phyloP scores from a whole-genome alignment of 2,329 filamentous ascomycete genomes.

The Septoria linicola region DNA sequence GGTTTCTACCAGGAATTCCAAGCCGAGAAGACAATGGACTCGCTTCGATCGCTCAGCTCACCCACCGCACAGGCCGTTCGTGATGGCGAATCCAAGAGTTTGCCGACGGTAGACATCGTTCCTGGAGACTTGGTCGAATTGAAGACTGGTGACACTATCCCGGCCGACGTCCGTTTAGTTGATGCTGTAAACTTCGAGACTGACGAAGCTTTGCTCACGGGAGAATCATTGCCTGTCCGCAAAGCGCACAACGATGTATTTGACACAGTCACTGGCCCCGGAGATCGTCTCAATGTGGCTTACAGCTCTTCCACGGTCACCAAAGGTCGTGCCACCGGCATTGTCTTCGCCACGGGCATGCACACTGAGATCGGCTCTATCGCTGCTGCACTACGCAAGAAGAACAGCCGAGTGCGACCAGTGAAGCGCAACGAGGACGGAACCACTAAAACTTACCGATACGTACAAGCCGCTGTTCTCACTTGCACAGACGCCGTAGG shows the following conservation, averaged over 20 bases:
- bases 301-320: constrained; percentile 73
- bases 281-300: constrained; percentile 68
- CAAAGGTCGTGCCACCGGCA: constrained; percentile 65
- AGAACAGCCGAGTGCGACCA: constrained; percentile 47
- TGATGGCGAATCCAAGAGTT: constrained; percentile 44
- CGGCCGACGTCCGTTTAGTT: constrained; percentile 48
- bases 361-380: constrained; percentile 73
- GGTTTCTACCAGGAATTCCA: constrained; percentile 50
- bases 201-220: constrained; percentile 72
- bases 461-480: constrained; percentile 51
- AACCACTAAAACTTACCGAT: constrained; percentile 36
- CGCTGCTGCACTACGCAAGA: constrained; percentile 65
- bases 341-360: constrained; percentile 71
- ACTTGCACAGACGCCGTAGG: constrained; percentile 60
- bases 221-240: constrained; percentile 68
- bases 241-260: constrained; percentile 61
- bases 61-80: constrained; percentile 49
- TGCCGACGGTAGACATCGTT: constrained; percentile 48
- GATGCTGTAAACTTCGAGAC: constrained; percentile 65
- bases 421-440: constrained; percentile 43
- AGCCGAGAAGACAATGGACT: constrained; percentile 53
- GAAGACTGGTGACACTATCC: constrained; percentile 51
- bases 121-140: constrained; percentile 50
- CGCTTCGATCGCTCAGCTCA: constrained; percentile 47
- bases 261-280: constrained; percentile 56